phyloP scores from a whole-genome alignment of 148 eudicot species.

The Vaccinium darrowii region DNA sequence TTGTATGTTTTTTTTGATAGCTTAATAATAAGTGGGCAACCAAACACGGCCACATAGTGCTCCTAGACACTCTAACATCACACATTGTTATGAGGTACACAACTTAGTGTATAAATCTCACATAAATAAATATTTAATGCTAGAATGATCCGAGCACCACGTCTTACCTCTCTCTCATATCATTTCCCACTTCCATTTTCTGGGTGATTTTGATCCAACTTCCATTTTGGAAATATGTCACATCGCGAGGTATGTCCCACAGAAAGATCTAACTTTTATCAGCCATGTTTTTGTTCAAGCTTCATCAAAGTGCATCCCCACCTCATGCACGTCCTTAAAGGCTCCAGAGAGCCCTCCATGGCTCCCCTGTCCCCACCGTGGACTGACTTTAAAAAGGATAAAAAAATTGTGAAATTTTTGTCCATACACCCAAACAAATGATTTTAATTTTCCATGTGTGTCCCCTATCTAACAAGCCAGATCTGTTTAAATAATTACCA shows the following conservation, averaged over 20 bases:
- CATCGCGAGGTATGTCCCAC: neutral
- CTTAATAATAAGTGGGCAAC: too few species aligned
- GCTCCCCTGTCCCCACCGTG: neutral
- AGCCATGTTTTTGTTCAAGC: neutral
- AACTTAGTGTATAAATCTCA: too few species aligned
- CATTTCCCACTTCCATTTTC: neutral
- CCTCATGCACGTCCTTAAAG: slow-evolving; percentile 5
- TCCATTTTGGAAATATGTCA: neutral
- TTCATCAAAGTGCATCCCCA: neutral
- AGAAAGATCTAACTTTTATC: neutral
- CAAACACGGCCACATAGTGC: too few species aligned
- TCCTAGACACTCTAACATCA: too few species aligned
- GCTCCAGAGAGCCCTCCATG: neutral
- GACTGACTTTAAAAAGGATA: neutral
- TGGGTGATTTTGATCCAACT: neutral
- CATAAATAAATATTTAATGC: too few species aligned
- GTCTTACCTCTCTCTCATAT: too few species aligned
- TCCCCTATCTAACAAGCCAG: slow-evolving; percentile 1
- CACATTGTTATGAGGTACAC: too few species aligned
- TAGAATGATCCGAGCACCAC: too few species aligned
- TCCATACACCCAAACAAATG: neutral
- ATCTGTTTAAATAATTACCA: neutral
- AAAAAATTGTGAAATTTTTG: neutral
- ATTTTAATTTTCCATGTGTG: slow-evolving; percentile 20
- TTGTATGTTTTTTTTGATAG: too few species aligned